Evolutionary conservation across 768 basidiomycete genomes (phyloP).

Genomic region (Leucocoprinus birnbaumii): DNA sequence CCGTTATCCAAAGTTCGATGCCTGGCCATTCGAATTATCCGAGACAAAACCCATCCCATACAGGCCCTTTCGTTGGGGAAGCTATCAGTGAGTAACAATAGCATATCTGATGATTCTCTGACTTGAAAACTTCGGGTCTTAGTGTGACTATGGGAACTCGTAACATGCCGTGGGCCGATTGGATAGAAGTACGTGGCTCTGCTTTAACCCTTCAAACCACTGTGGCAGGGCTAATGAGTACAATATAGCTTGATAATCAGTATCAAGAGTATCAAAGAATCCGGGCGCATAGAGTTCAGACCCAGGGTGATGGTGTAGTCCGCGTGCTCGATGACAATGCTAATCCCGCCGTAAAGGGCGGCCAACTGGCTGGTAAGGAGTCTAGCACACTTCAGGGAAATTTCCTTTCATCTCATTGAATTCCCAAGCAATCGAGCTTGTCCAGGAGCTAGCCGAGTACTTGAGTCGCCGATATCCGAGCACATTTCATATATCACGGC

Average conservation of each 20-base stretch:
- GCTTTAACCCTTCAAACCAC: not conserved
- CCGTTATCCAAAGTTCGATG: conserved; percentile 45
- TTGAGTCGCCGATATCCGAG: conserved; percentile 59
- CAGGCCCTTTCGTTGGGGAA: conserved; percentile 60
- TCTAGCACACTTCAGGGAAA: not conserved
- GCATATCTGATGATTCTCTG: not conserved
- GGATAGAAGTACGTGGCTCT: conserved; percentile 59
- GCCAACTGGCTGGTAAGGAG: conserved; percentile 34
- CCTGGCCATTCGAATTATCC: conserved; percentile 34
- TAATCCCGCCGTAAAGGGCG: conserved; percentile 36
- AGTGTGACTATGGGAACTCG: conserved; percentile 73
- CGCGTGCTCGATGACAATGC: conserved; percentile 41
- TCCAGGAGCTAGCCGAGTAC: conserved; percentile 68
- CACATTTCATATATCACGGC: conserved; percentile 50
- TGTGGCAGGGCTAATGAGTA: not conserved
- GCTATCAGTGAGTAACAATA: conserved; percentile 50
- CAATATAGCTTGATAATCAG: conserved; percentile 52
- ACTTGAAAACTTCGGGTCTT: not conserved
- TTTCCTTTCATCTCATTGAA: not conserved
- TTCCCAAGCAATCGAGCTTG: conserved; percentile 54
- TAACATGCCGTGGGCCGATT: conserved; percentile 64
- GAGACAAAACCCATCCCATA: conserved; percentile 59
- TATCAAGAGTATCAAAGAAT: conserved; percentile 56
- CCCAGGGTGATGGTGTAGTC: conserved; percentile 46
- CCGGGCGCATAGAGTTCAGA: conserved; percentile 50